A percentile compares a stretch with the other conserved stretches of the same genome.
phyloP scores from a whole-genome alignment of 1,284 basidiomycete genomes.

The Irpex rosettiformis region DNA sequence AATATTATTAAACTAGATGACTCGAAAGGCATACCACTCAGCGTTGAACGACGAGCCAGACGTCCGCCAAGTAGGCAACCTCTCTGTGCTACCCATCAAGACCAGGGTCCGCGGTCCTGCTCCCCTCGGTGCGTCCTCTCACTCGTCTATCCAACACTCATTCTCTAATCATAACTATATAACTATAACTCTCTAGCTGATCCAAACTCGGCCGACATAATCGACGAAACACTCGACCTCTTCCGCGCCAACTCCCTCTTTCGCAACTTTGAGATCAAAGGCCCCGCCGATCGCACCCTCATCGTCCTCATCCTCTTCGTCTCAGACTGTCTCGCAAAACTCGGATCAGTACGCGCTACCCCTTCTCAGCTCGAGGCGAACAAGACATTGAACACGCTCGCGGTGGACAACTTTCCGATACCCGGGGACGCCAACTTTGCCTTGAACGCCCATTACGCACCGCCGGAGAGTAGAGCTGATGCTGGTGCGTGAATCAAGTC shows the following conservation, averaged over 20 bases:
- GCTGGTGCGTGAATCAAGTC: slow-evolving; percentile 58
- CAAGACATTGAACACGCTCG: slow-evolving; percentile 87
- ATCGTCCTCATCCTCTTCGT: slow-evolving; percentile 99
- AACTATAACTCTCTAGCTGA: slow-evolving; percentile 50
- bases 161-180: too few species aligned
- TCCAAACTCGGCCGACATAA: slow-evolving; percentile 79
- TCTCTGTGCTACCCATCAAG: slow-evolving; percentile 88
- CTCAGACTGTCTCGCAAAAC: slow-evolving; percentile 93
- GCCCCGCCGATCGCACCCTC: slow-evolving; percentile 92
- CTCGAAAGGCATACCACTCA: slow-evolving; percentile 89
- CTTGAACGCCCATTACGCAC: slow-evolving; percentile 88
- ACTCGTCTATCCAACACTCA: slow-evolving; percentile 10
- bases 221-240: slow-evolving; percentile 95
- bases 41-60: slow-evolving; percentile 87
- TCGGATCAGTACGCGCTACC: slow-evolving; percentile 63
- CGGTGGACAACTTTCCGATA: slow-evolving; percentile 90
- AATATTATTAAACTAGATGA: neutral
- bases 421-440: slow-evolving; percentile 97
- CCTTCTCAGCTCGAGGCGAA: slow-evolving; percentile 83
- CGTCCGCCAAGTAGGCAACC: slow-evolving; percentile 84
- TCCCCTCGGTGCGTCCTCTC: slow-evolving; percentile 58
- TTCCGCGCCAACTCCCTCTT: slow-evolving; percentile 99
- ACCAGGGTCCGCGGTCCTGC: slow-evolving; percentile 92
- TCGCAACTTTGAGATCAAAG: slow-evolving; percentile 99
- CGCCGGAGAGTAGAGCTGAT: slow-evolving; percentile 76